phyloP scores from a whole-genome alignment of 192 early-diverging fungal genomes.

The Chytriomyces hyalinus region DNA sequence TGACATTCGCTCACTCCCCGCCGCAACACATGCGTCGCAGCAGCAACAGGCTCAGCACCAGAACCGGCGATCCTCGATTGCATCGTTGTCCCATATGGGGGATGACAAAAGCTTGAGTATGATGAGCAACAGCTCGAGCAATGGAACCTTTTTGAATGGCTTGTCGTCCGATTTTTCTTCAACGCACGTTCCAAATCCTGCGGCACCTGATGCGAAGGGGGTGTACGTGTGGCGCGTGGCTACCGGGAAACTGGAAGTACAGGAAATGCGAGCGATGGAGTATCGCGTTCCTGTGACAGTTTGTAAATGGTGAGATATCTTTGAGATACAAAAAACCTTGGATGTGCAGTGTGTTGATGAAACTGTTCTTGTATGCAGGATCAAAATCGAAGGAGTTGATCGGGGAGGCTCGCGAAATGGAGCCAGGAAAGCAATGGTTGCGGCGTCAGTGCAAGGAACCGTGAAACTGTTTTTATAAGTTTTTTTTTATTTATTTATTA shows the following conservation, averaged over 20 bases:
- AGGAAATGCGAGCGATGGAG: conserved; percentile 56
- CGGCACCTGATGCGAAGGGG: conserved; percentile 36
- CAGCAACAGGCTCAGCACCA: no score
- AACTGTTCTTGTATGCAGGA: not conserved
- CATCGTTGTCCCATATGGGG: not conserved
- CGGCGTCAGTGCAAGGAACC: conserved; percentile 13
- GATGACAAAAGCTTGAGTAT: no score
- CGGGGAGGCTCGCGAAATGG: not conserved
- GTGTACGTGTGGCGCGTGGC: conserved; percentile 59
- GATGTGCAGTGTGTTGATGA: not conserved
- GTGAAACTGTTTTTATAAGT: conserved; percentile 15
- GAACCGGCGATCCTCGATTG: no score
- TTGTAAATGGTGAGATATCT: conserved; percentile 48
- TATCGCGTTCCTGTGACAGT: conserved; percentile 39
- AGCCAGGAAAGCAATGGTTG: conserved; percentile 21
- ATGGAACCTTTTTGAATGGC: not conserved
- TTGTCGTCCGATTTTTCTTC: conserved; percentile 1
- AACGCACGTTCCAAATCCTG: not conserved
- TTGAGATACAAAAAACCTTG: not conserved
- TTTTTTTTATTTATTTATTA: no score
- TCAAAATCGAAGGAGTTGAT: not conserved
- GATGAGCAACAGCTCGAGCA: not conserved
- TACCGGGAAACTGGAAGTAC: conserved; percentile 53
- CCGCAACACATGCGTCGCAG: not conserved
- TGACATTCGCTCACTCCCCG: conserved; percentile 41